A percentile compares a stretch with the other conserved stretches of the same genome.
Conservation (phyloP, 768 basidiomycete genomes). For the Amanita rimosa region DNA sequence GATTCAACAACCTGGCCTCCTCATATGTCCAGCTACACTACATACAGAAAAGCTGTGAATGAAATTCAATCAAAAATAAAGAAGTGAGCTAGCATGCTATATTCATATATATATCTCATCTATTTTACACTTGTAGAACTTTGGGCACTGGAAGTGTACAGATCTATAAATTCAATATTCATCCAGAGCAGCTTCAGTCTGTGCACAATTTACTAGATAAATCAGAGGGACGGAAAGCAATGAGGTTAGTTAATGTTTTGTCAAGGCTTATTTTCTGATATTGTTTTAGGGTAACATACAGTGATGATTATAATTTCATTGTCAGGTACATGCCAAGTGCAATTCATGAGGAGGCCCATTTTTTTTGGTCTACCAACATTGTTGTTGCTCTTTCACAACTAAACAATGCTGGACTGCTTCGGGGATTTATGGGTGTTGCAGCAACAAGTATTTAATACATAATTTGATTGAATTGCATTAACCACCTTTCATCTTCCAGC, state of each 20-base stretch:
- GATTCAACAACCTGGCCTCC: too few species aligned
- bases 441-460: background rate
- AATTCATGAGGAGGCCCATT: conserved; percentile 7
- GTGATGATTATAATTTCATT: conserved; percentile 12
- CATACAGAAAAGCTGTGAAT: conserved; percentile 17
- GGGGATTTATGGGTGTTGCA: too few species aligned
- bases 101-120: conserved; percentile 5
- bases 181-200: background rate
- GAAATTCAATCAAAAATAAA: conserved; percentile 9
- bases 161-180: background rate
- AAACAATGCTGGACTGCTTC: too few species aligned
- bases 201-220: background rate
- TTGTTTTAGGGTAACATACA: conserved; percentile 12
- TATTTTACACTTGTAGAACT: conserved; percentile 6
- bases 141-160: background rate
- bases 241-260: conserved; percentile 7
- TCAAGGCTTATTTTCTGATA: conserved; percentile 6
- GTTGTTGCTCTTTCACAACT: background rate
- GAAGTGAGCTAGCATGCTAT: conserved; percentile 7
- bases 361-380: background rate
- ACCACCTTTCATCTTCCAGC: conserved; percentile 7
- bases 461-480: background rate
- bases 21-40: conserved; percentile 29
- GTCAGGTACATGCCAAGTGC: conserved; percentile 10
- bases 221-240: background rate